phyloP scores from a whole-genome alignment of 148 eudicot genomes.

The Rhododendron mucronatum region DNA sequence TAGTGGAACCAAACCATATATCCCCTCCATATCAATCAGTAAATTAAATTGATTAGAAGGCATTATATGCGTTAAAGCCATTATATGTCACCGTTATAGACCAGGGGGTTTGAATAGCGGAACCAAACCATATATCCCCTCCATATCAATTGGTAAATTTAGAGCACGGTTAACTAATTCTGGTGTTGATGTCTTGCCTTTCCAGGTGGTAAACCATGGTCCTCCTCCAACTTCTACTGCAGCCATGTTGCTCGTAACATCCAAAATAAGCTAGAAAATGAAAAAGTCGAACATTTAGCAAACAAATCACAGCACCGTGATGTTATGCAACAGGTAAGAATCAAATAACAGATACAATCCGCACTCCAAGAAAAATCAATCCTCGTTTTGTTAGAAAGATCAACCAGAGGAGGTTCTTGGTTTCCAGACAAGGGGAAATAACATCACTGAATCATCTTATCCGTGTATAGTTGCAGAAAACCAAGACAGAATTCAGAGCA shows the following conservation, averaged over 20 bases:
- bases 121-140: conserved; percentile 44
- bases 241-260: conserved; percentile 85
- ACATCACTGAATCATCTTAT: background rate
- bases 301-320: background rate
- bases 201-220: conserved; percentile 83
- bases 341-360: background rate
- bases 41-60: conserved; percentile 9
- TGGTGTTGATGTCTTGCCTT: conserved; percentile 55
- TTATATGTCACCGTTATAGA: conserved; percentile 23
- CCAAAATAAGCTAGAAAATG: conserved; percentile 56
- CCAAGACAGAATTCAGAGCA: background rate
- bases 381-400: background rate
- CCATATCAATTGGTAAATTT: conserved; percentile 63
- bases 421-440: background rate
- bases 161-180: conserved; percentile 56
- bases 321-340: background rate
- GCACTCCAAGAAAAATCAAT: background rate
- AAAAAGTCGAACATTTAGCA: background rate
- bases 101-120: conserved; percentile 88
- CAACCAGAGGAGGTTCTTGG: background rate
- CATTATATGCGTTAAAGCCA: background rate
- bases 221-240: conserved; percentile 91
- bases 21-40: conserved; percentile 65
- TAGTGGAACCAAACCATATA: conserved; percentile 52
- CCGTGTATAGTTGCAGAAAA: background rate